Percentiles rank a stretch among this genome's conserved stretches.
phyloP scores from a whole-genome alignment of 257 asterid genomes.

The Solanum boliviense region DNA sequence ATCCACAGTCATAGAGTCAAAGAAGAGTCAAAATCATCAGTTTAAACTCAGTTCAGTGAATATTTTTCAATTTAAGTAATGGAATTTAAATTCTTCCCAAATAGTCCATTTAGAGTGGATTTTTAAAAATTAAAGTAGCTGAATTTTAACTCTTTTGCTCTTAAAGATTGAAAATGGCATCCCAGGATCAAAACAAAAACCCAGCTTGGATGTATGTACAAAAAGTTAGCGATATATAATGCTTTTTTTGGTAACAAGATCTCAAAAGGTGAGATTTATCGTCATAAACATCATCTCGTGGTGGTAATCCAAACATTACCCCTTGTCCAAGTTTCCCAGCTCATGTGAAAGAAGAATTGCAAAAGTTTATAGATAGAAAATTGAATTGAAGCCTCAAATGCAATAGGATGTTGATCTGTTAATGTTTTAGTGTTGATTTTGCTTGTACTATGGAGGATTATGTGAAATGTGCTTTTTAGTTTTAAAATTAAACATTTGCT shows the following conservation, averaged over 20 bases:
- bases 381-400: background rate
- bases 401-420: background rate
- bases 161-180: background rate
- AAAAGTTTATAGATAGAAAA: background rate
- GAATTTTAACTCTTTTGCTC: background rate
- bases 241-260: background rate
- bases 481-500: background rate
- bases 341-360: background rate
- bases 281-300: background rate
- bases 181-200: background rate
- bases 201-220: background rate
- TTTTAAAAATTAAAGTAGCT: background rate
- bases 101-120: background rate
- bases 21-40: background rate
- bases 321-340: background rate
- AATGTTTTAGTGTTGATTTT: background rate
- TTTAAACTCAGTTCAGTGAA: background rate
- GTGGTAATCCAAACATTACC: background rate
- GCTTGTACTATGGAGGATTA: background rate
- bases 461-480: background rate
- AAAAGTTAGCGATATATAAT: background rate
- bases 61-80: background rate
- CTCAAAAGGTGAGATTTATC: background rate
- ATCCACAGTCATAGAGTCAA: background rate
- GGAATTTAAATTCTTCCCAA: background rate